Evolutionary conservation across 371 early-diverging fungal genomes (phyloP), one percentile per base, ranked within the genome.

Genomic region (Blakeslea trispora): DNA sequence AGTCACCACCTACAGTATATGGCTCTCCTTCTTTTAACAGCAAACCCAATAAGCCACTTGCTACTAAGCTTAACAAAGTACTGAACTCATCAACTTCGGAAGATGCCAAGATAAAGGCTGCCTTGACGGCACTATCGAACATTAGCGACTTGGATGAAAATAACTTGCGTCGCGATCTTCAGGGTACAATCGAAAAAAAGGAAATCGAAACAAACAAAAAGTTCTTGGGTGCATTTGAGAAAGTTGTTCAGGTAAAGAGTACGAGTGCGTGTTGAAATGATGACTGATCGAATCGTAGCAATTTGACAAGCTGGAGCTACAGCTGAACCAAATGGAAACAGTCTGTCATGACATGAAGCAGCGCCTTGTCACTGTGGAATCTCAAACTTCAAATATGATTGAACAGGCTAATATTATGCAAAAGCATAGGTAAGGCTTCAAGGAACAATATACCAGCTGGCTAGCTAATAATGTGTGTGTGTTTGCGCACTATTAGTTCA

Each of bases 181-280:
- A 85, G 34, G 87, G 84, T 2, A 81, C 87, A n/a, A 79, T 91
- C 54, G 92, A 92, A 68, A 78, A 77, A 39, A 72, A 82, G 50
- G 85, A 81, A 40, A 81, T 87, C 28, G 75, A 76, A 45, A 76
- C 76, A 46, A 89, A 89, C 57, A 69, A 77, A 59, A 68, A 76
- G 58, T 84, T 92, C 57, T 54, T 90, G 45, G 59, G 63, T 14
- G 82, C 87, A 11, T 85, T 90, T 51, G 80, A 79, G 21, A 79
- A 77, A 53, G 81, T 89, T 44, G 77, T 82, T 34, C 56, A 77
- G 61, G 89, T 91, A 63, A 57, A 37, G 6, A 43, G 13, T 47
- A 23, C n/a, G 24, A n/a, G 45, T 44, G 19, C n/a, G 40, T 14
- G 5, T 11, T 23, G 23, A n/a, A n/a, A n/a, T n/a, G n/a, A n/a